Percentiles rank a stretch among this genome's conserved stretches.
These are phyloP conservation scores for Bipolaris bicolor DNA, from an alignment of 2,329 filamentous ascomycete genomes.

Conservation along the genomic window DNA sequence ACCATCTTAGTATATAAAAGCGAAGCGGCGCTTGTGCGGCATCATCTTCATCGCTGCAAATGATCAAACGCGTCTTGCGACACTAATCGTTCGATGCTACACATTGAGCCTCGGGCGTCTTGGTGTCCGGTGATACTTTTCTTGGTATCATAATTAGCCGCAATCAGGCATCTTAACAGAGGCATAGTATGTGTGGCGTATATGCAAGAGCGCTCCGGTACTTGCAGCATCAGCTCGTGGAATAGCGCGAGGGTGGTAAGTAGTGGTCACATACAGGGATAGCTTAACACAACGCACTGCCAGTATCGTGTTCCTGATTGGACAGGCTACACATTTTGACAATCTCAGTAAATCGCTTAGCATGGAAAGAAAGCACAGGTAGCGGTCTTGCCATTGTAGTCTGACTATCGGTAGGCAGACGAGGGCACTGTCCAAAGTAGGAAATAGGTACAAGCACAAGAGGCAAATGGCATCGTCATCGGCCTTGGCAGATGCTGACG, in stretches of 20 bases:
- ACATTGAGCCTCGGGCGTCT: not conserved
- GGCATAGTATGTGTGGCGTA: not conserved
- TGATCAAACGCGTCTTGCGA: slow-evolving; percentile 33
- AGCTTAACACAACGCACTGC: not conserved
- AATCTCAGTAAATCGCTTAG: not conserved
- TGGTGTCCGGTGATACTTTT: not conserved
- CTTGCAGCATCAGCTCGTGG: not conserved
- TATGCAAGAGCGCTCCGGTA: not conserved
- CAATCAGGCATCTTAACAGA: not conserved
- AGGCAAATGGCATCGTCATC: not conserved
- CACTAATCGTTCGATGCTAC: slow-evolving; percentile 33
- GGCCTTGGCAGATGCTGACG: not conserved
- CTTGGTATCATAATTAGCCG: not conserved
- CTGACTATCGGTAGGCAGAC: not conserved
- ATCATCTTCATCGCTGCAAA: slow-evolving; percentile 1
- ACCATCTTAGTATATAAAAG: not conserved
- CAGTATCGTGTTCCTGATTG: not conserved
- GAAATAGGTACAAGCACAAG: not conserved
- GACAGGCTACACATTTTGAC: too few species aligned
- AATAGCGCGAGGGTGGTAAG: too few species aligned
- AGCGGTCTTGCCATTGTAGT: not conserved
- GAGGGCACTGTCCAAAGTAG: not conserved
- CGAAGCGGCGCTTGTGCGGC: slow-evolving; percentile 4
- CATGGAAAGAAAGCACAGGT: not conserved
- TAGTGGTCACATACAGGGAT: not conserved